phyloP scores from a whole-genome alignment of 2,329 filamentous ascomycete species.

The Teratosphaeria epicoccoides region DNA sequence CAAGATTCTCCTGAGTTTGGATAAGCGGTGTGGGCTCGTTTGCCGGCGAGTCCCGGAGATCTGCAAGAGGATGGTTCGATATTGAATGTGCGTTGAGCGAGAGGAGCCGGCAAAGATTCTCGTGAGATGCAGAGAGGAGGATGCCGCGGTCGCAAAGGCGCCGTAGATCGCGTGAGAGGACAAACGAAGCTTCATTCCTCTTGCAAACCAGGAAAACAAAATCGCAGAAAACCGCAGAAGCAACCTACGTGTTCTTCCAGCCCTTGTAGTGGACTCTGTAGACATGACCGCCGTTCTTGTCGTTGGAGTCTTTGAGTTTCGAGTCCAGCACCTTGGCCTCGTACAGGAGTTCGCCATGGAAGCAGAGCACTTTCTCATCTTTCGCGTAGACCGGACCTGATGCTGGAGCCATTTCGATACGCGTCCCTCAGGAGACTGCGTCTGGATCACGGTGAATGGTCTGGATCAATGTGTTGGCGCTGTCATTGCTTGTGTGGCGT shows the following conservation, averaged over 20 bases:
- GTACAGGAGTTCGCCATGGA: slow-evolving; percentile 93
- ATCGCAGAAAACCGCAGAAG: background rate
- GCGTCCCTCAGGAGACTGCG: too few species aligned
- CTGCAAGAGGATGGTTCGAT: background rate
- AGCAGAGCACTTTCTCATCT: slow-evolving; percentile 91
- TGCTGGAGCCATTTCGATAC: slow-evolving; percentile 50
- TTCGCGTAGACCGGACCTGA: slow-evolving; percentile 45
- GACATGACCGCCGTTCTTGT: slow-evolving; percentile 64
- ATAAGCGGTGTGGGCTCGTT: background rate
- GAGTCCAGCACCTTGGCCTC: slow-evolving; percentile 91
- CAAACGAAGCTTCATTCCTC: background rate
- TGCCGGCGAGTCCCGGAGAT: background rate
- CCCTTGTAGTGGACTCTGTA: slow-evolving; percentile 98
- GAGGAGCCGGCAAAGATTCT: background rate
- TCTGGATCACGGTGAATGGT: too few species aligned
- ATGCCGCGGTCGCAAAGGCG: background rate
- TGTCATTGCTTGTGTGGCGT: background rate
- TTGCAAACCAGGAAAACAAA: background rate
- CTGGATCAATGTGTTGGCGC: background rate
- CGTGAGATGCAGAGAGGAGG: background rate
- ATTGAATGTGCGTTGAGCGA: background rate
- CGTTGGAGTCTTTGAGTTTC: slow-evolving; percentile 48
- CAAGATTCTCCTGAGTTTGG: background rate
- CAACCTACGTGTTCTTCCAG: slow-evolving; percentile 86
- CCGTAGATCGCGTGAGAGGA: background rate